A percentile compares a stretch with the other conserved stretches of the same genome.
These are phyloP conservation scores for Tetraselmis chui DNA, from an alignment of 139 green algal genomes.

Conservation along the genomic window DNA sequence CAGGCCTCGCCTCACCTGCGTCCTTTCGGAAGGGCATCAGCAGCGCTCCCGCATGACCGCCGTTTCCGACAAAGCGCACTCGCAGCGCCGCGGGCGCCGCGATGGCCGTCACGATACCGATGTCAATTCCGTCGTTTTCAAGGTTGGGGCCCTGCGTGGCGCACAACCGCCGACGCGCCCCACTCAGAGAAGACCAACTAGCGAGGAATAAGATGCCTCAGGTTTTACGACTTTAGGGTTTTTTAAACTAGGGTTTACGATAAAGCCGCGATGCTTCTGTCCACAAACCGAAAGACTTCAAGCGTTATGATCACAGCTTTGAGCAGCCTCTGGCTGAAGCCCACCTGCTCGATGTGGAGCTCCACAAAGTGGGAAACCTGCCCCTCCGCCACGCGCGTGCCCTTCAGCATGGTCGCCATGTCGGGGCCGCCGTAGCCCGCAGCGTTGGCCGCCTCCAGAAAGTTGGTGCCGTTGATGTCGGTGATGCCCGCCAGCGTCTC, in stretches of 20 bases:
- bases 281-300: no score
- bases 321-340: no score
- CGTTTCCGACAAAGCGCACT: conserved; percentile 66
- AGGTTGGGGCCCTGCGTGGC: conserved; percentile 45
- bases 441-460: conserved; percentile 59
- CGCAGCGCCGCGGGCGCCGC: conserved; percentile 78
- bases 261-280: no score
- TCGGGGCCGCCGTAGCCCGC: conserved; percentile 36
- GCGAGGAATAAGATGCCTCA: neutral
- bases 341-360: conserved; percentile 98
- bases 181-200: neutral
- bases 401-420: conserved; percentile 34
- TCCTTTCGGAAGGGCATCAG: conserved; percentile 55
- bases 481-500: conserved; percentile 37
- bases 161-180: neutral
- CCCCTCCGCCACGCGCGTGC: conserved; percentile 17
- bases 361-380: conserved; percentile 79
- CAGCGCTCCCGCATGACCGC: conserved; percentile 76
- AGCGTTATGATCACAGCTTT: no score
- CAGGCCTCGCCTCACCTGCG: conserved; percentile 10
- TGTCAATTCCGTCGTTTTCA: conserved; percentile 61
- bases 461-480: conserved; percentile 74
- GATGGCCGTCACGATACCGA: conserved; percentile 91
- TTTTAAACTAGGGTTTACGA: no score
- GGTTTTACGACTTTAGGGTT: no score